Percentiles rank a stretch among this genome's conserved stretches.
Conservation (phyloP, 179 eudicot genomes). For the Spinacia oleracea region DNA sequence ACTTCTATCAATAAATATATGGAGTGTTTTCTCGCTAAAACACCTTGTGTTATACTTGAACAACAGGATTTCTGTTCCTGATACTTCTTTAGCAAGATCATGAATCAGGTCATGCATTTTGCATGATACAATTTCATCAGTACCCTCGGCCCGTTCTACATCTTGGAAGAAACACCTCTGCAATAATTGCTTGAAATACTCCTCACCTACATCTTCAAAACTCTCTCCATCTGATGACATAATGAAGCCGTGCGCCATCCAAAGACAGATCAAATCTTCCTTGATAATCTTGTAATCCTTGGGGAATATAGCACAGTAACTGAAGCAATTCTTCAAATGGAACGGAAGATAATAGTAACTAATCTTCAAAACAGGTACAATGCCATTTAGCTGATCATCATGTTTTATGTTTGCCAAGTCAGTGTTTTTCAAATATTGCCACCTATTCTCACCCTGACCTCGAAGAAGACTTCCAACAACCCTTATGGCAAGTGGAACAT, state of each 20-base stretch:
- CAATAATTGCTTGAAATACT: slow-evolving; percentile 30
- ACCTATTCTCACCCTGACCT: not conserved
- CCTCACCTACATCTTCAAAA: slow-evolving; percentile 31
- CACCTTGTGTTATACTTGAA: not conserved
- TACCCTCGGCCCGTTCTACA: not conserved
- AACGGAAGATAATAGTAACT: slow-evolving; percentile 8
- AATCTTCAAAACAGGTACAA: not conserved
- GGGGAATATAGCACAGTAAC: slow-evolving; percentile 43
- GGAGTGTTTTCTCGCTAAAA: not conserved
- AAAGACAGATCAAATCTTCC: slow-evolving; percentile 34
- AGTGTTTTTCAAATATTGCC: not conserved
- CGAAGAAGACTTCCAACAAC: not conserved
- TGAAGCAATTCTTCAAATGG: slow-evolving; percentile 38
- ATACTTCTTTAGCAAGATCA: slow-evolving; percentile 34
- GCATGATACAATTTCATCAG: slow-evolving; percentile 25
- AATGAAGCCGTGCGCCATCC: slow-evolving; percentile 49
- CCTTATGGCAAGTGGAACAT: slow-evolving; percentile 24
- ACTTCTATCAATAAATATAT: not conserved
- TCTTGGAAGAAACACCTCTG: slow-evolving; percentile 43
- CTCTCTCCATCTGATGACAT: slow-evolving; percentile 8
- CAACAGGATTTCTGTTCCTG: not conserved
- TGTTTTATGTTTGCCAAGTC: not conserved
- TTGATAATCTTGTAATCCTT: slow-evolving; percentile 32
- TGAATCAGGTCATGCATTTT: slow-evolving; percentile 48
- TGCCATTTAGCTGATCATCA: not conserved